Evolutionary conservation across 2,329 filamentous ascomycete species (phyloP), one percentile per base, ranked within the genome.

Genomic region (Dryadomyces quercivorus): DNA sequence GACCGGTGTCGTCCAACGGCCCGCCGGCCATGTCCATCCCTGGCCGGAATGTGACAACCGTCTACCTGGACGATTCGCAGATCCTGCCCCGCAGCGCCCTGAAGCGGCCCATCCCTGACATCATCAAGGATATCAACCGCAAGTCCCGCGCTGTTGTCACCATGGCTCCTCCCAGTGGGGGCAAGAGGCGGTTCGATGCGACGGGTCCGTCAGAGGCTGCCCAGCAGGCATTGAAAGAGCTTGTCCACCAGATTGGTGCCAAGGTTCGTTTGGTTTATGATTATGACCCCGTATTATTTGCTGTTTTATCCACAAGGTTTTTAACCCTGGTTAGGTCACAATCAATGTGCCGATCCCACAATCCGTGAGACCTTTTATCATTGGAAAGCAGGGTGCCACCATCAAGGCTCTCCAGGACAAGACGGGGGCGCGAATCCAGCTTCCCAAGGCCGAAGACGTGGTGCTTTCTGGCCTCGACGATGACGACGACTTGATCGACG

Each of bases 391-490:
- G 65, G 94, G 94, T 56, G 81, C 88, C 26, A 92, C 86, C 58
- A 94, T 98, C 67, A 92, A 94, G 72, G 80, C 85, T 49, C 83
- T 98, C 53, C 88, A 92, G 70, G 88, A 92, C 68, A 85, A 86
- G 69, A 93, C 90, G 3, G 91, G 92, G 58, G 92, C 93, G 53
- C 84, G 84, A 60, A 91, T 98, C 64, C 88, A 95, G 66, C 81
- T 98, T 57, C 91, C 92, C 57, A 91, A 87, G 70, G 77, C 78
- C 21, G 88, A 94, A 45, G 84, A 87, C 22, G 73, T 70, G 53
- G 72, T 74, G 38, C 67, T 69, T 3, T 64, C 75, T 31, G 69
- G 74, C 21, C 79, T 78, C 45, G 81, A 86, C 18, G 89, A 93
- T 48, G 88, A 95, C 54, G 88, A 95, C 54, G 83, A 87, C 59